Base-by-base conservation (phyloP, 2,329 filamentous ascomycete genomes). In the Colletotrichum sidae region DNA sequence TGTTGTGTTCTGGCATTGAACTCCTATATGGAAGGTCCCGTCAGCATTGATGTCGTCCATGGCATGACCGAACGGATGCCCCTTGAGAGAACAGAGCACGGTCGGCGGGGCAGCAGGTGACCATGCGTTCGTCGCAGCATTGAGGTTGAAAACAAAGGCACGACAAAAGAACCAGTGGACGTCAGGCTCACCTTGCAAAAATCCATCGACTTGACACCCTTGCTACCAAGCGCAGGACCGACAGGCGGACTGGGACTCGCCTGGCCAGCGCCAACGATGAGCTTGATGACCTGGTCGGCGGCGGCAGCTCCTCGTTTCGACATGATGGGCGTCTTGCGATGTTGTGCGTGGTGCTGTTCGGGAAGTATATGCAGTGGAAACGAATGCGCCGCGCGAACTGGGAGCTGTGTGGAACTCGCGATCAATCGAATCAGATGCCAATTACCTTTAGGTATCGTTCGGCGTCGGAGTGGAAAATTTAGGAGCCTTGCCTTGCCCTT, bases 181-280 rank as follows among this genome's bases (percentile, higher is more conserved):
- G 15, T 45, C 46, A 60, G 60, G 37, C 78, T 67, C 67, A 97
- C 95, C 87, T 98, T 98, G 89, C 96, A 98, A 79, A 98, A 99
- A 81, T 99, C 96, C 91, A 99, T 99, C 64, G 92, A 96, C 84
- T 99, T 99, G 68, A 99, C 92, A 84, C 96, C 96, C 84, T 97
- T 98, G 78, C 91, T 95, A 81, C 96, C 96, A 70, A 99, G 87
- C 58, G 96, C 96, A 64, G 96, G 96, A 84, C 96, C 96, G 74
- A 99, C 94, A 5, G 96, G 96, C 39, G 96, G 96, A 80, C 94
- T 96, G 37, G 96, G 96, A 74, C 90, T 95, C 66, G 96, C 96
- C 79, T 97, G 93, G 34, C 96, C 96, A 62, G 96, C 96, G 73
- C 95, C 96, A 68, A 99, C 96, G 71, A 99, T 97, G 79, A 99